Percentiles rank a stretch among this genome's conserved stretches.
These are phyloP conservation scores for Penicillium sp. DNA, from an alignment of 2,329 filamentous ascomycete genomes.

Conservation along the genomic window DNA sequence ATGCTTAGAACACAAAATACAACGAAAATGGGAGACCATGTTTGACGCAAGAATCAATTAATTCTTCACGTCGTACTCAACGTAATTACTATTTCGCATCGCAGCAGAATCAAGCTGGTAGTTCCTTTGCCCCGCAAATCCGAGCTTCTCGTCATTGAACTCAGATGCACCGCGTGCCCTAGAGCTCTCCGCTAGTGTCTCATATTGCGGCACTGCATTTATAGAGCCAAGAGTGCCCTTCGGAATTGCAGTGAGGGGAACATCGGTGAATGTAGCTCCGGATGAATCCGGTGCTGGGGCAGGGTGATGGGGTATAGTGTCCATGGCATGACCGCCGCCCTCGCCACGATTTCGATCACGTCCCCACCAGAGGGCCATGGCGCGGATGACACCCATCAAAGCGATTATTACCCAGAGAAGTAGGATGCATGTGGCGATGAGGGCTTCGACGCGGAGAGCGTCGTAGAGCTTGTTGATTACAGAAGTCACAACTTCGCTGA, in stretches of 20 bases:
- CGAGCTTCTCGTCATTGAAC: conserved; percentile 48
- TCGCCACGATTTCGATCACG: conserved; percentile 66
- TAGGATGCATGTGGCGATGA: conserved; percentile 76
- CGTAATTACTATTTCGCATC: conserved; percentile 40
- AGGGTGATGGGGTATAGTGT: conserved; percentile 12
- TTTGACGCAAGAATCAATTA: conserved; percentile 7
- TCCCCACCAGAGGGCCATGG: conserved; percentile 63
- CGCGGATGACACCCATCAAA: conserved; percentile 72
- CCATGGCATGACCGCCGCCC: conserved; percentile 52
- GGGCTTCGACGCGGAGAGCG: conserved; percentile 73
- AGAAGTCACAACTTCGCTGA: conserved; percentile 73
- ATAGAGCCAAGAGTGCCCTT: conserved; percentile 17
- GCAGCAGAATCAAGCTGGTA: conserved; percentile 33
- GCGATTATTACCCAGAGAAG: conserved; percentile 78
- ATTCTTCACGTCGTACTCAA: conserved; percentile 42
- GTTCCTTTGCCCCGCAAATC: conserved; percentile 46
- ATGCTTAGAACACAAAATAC: background rate
- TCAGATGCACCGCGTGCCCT: conserved; percentile 4
- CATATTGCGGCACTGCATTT: conserved; percentile 32
- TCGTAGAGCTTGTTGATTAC: conserved; percentile 70
- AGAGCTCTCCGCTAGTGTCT: conserved; percentile 19
- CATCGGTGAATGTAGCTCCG: conserved; percentile 37
- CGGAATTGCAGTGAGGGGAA: conserved; percentile 41
- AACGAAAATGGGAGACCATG: background rate
- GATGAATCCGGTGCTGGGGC: conserved; percentile 18